Evolutionary conservation across 805 yeast genomes (phyloP).

Genomic region (Schwanniomyces vanrijiae): DNA sequence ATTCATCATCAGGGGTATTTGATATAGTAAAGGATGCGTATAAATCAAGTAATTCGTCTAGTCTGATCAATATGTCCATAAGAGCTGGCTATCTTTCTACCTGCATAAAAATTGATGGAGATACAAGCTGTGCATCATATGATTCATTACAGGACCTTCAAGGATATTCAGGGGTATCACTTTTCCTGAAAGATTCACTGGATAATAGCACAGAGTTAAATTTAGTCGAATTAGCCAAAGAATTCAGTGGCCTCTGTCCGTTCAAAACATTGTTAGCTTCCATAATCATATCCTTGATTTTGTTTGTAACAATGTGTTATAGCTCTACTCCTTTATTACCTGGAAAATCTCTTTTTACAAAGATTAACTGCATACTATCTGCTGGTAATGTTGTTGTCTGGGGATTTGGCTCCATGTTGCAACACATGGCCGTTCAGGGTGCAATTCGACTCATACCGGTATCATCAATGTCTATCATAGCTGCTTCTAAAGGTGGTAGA

Average conservation of each 20-base stretch:
- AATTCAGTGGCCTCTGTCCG: constrained; percentile 48
- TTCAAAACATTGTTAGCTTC: constrained; percentile 55
- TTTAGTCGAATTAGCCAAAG: constrained; percentile 46
- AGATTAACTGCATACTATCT: constrained; percentile 29
- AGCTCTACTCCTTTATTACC: constrained; percentile 53
- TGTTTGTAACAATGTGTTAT: constrained; percentile 45
- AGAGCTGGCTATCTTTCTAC: constrained; percentile 57
- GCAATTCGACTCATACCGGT: constrained; percentile 43
- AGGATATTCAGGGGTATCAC: constrained; percentile 28
- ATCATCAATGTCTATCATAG: constrained; percentile 51
- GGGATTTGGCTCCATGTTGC: constrained; percentile 68
- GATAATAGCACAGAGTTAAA: constrained; percentile 28
- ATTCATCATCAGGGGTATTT: constrained; percentile 44
- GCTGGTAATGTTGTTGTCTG: constrained; percentile 45
- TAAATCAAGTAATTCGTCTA: constrained; percentile 25
- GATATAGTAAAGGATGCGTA: constrained; percentile 40
- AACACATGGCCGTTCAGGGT: constrained; percentile 54
- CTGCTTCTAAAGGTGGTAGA: constrained; percentile 46
- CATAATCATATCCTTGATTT: constrained; percentile 41
- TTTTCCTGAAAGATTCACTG: constrained; percentile 28
- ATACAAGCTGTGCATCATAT: constrained; percentile 37
- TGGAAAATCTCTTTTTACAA: constrained; percentile 19
- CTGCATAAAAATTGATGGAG: constrained; percentile 43
- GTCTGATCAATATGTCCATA: constrained; percentile 41
- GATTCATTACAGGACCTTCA: constrained; percentile 21